Conservation (phyloP, 345 rosid genomes). For the Sonneratia caseolaris region DNA sequence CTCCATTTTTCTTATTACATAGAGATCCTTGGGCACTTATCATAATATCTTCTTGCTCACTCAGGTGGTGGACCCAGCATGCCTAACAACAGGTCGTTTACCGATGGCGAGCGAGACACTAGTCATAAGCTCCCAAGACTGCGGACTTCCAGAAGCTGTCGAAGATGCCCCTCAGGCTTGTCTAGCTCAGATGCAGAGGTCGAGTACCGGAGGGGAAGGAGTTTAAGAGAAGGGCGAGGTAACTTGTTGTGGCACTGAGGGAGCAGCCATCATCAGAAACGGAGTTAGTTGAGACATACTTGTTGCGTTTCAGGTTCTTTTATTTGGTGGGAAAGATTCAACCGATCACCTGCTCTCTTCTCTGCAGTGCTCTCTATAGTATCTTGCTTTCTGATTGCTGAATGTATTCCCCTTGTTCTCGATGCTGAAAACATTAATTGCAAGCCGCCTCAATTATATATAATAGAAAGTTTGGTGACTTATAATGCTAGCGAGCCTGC, state of each 20-base stretch:
- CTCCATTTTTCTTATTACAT: neutral
- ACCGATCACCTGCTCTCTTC: neutral
- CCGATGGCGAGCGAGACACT: conserved; percentile 32
- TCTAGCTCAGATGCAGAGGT: conserved; percentile 95
- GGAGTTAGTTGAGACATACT: neutral
- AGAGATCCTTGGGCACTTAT: neutral
- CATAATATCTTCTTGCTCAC: conserved; percentile 15
- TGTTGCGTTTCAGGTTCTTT: neutral
- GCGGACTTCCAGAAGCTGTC: conserved; percentile 52
- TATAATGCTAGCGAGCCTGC: neutral
- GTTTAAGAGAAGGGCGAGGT: conserved; percentile 72
- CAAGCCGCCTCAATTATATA: neutral
- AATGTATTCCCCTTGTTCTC: neutral
- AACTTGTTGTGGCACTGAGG: conserved; percentile 28
- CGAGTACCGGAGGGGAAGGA: conserved; percentile 92
- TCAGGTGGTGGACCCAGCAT: conserved; percentile 40
- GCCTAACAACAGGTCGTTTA: conserved; percentile 20
- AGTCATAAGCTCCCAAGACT: conserved; percentile 45
- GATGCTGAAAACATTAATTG: neutral
- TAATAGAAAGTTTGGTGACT: neutral
- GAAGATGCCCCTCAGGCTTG: conserved; percentile 55
- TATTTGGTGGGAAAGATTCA: neutral
- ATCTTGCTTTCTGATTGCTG: neutral
- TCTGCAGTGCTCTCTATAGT: neutral
- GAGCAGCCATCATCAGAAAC: neutral